phyloP scores from a whole-genome alignment of 2,329 filamentous ascomycete species.

The Fusarium haematococcum region DNA sequence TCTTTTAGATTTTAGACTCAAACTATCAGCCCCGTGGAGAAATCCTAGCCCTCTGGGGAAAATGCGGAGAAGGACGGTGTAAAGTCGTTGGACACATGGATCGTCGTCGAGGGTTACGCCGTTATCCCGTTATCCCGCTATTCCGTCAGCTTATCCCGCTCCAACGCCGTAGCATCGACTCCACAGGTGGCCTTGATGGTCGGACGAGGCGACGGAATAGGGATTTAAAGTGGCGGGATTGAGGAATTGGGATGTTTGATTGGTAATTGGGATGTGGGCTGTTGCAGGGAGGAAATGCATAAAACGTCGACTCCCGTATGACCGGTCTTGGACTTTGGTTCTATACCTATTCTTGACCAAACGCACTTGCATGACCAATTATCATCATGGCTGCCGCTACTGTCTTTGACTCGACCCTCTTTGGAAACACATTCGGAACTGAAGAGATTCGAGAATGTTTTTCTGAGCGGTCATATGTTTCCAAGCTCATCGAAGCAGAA shows the following conservation, averaged over 20 bases:
- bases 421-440: slow-evolving; percentile 64
- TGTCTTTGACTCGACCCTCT: slow-evolving; percentile 62
- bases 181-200: not conserved
- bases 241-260: not conserved
- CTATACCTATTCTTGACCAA: not conserved
- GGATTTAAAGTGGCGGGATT: not conserved
- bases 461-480: slow-evolving; percentile 62
- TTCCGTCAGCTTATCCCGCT: slow-evolving; percentile 22
- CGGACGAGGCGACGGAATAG: not conserved
- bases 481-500: slow-evolving; percentile 62
- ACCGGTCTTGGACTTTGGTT: not conserved
- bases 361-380: not conserved
- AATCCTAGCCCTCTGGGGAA: slow-evolving; percentile 4
- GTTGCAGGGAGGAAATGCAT: not conserved
- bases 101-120: not conserved
- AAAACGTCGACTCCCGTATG: slow-evolving; percentile 6
- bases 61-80: slow-evolving; percentile 3
- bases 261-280: not conserved
- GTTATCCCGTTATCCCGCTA: slow-evolving; percentile 27
- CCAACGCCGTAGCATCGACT: slow-evolving; percentile 1
- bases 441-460: slow-evolving; percentile 64
- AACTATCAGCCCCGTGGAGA: slow-evolving; percentile 1
- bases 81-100: not conserved
- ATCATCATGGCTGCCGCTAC: slow-evolving; percentile 25
- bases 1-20: not conserved